These are phyloP conservation scores for Botrytis medusae DNA, from an alignment of 2,329 filamentous ascomycete genomes.

Conservation along the genomic window DNA sequence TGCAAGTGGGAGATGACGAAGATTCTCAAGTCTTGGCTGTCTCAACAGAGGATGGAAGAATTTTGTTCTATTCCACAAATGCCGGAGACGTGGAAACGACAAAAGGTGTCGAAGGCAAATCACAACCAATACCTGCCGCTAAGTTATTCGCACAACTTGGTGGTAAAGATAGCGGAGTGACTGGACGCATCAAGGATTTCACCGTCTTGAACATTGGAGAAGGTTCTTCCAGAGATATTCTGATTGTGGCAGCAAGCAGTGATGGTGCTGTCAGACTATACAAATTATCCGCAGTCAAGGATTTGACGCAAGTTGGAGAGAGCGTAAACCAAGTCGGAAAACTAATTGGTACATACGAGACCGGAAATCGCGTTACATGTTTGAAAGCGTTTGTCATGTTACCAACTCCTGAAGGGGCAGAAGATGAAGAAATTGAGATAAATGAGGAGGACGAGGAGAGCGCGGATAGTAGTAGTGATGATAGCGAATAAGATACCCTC, in stretches of 20 bases:
- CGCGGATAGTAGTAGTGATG: conserved; percentile 34
- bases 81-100: conserved; percentile 46
- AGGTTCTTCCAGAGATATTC: conserved; percentile 44
- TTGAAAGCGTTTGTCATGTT: conserved; percentile 84
- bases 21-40: conserved; percentile 65
- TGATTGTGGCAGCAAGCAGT: conserved; percentile 75
- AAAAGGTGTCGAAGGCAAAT: conserved; percentile 41
- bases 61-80: conserved; percentile 78
- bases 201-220: conserved; percentile 51
- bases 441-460: conserved; percentile 29
- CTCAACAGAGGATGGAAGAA: conserved; percentile 85
- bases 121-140: conserved; percentile 56
- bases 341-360: conserved; percentile 76
- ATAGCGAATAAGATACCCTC: conserved; percentile 40
- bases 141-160: conserved; percentile 75
- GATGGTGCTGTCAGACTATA: conserved; percentile 84
- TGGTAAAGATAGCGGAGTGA: conserved; percentile 67
- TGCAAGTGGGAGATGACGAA: conserved; percentile 52
- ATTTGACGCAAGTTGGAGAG: conserved; percentile 39
- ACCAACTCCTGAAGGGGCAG: conserved; percentile 59
- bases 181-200: conserved; percentile 86
- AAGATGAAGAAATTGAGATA: conserved; percentile 44
- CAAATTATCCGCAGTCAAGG: conserved; percentile 50
- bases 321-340: conserved; percentile 43
- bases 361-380: conserved; percentile 86